Conservation (phyloP, 1,139 yeast genomes). For the Blastobotrys persicus region DNA sequence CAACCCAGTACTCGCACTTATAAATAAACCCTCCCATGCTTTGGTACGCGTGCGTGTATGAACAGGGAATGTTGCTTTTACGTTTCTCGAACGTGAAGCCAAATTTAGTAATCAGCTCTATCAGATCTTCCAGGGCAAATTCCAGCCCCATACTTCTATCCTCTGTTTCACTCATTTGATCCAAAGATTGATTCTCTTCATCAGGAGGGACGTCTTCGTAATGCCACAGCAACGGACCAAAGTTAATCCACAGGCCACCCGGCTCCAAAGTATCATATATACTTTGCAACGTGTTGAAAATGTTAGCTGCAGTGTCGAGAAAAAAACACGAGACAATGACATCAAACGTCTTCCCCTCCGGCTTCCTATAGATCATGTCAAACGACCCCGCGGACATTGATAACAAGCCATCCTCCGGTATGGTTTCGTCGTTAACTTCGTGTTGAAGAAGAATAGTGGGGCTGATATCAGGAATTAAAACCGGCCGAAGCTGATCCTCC, state of each 20-base stretch:
- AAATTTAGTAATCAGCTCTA: slow-evolving; percentile 46
- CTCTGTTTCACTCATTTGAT: slow-evolving; percentile 24
- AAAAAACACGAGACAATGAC: slow-evolving; percentile 71
- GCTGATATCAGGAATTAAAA: slow-evolving; percentile 44
- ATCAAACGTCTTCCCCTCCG: slow-evolving; percentile 40
- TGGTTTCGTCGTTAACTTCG: slow-evolving; percentile 41
- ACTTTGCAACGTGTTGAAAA: slow-evolving; percentile 64
- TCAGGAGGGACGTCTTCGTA: slow-evolving; percentile 54
- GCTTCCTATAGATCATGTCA: slow-evolving; percentile 68
- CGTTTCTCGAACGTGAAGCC: slow-evolving; percentile 56
- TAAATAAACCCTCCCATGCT: slow-evolving; percentile 60
- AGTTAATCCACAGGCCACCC: slow-evolving; percentile 74
- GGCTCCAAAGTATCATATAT: slow-evolving; percentile 51
- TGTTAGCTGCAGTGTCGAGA: slow-evolving; percentile 73
- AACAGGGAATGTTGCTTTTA: slow-evolving; percentile 47
- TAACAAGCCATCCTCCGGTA: slow-evolving; percentile 52
- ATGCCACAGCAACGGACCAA: slow-evolving; percentile 88
- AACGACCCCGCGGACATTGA: slow-evolving; percentile 82
- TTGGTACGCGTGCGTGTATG: slow-evolving; percentile 55
- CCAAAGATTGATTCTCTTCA: slow-evolving; percentile 19
- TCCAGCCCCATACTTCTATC: slow-evolving; percentile 57
- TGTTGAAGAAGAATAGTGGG: slow-evolving; percentile 30
- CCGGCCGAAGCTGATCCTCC: slow-evolving; percentile 53
- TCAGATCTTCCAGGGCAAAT: slow-evolving; percentile 57
- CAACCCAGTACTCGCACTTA: slow-evolving; percentile 73